Conservation (phyloP, 2,329 filamentous ascomycete species). For the Clonostachys rosea region DNA sequence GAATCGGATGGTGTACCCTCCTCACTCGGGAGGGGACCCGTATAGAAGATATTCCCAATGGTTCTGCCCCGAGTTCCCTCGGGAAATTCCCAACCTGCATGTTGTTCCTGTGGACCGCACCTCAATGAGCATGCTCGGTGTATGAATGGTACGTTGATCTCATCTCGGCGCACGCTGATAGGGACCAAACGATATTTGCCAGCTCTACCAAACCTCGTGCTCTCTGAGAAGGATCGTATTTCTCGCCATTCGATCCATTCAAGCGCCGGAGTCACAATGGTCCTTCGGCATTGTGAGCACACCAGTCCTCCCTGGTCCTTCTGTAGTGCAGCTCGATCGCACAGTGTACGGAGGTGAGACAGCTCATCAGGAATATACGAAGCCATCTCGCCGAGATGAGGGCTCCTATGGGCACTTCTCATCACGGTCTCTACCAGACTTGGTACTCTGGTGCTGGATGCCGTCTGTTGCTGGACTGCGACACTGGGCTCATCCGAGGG, state of each 20-base stretch:
- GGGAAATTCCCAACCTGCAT: conserved; percentile 2
- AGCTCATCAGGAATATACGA: conserved; percentile 35
- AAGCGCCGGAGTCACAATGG: conserved; percentile 42
- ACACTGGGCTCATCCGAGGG: conserved; percentile 1
- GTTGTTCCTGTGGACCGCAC: conserved; percentile 28
- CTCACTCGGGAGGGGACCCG: too few species aligned
- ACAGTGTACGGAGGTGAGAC: conserved; percentile 28
- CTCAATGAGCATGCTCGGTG: conserved; percentile 44
- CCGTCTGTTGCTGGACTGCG: too few species aligned
- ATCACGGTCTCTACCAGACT: conserved; percentile 48
- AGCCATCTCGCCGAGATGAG: conserved; percentile 34
- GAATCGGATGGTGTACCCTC: too few species aligned
- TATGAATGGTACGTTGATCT: conserved; percentile 38
- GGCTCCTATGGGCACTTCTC: conserved; percentile 35
- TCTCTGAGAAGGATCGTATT: conserved; percentile 7
- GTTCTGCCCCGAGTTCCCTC: background rate
- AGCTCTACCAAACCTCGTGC: background rate
- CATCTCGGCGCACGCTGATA: conserved; percentile 21
- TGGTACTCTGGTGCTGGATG: conserved; percentile 21
- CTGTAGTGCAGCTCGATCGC: conserved; percentile 32
- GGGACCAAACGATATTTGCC: conserved; percentile 9
- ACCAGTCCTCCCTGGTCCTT: conserved; percentile 40
- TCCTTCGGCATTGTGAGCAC: conserved; percentile 47
- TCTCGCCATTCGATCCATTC: conserved; percentile 64
- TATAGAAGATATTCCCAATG: too few species aligned